Evolutionary conservation across 345 rosid genomes (phyloP), one percentile per base, ranked within the genome.

Genomic region (Hirschfeldia incana): DNA sequence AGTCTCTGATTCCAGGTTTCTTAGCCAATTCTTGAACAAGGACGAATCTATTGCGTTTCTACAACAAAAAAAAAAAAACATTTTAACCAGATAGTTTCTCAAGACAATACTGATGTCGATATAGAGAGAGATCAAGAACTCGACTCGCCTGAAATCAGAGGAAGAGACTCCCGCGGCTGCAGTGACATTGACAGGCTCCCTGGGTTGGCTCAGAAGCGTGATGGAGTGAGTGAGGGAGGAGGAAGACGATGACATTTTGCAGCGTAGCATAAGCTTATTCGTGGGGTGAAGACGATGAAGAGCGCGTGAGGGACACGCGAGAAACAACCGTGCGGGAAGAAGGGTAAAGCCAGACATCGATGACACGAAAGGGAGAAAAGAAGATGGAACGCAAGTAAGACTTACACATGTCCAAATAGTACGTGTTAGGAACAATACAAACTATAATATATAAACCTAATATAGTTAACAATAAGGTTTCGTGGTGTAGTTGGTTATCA

Each of bases 401-500:
- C 3, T 51, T 51, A 15, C 80, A 76, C 74, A 61, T 76, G 79
- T 59, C 9, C 6, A 46, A 4, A 4, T 1, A 1, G 2, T 28
- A 74, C 55, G 65, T 55, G 57, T 55, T 5, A 34, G 7, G 21
- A 21, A 21, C 21, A 21, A 21, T 21, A 0, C 21, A 21, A 21
- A 21, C 21, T 21, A 21, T 21, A 21, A 21, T 21, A 21, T 21
- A 21, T 21, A 21, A 21, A 21, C 21, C 21, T 21, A 21, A 21
- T 0, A 21, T 21, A 21, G 21, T 21, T 21, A 21, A 21, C 65
- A 46, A 36, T n/a, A 46, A 28, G 94, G 97, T 92, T 82, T 92
- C 93, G 91, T 90, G 94, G 97, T 94, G 94, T 89, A 90, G 96
- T 94, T 86, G 94, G 96, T 92, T 90, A 94, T 90, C 96, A 94